Evolutionary conservation across 257 asterid species (phyloP).

Genomic region (Solanum commersonii): DNA sequence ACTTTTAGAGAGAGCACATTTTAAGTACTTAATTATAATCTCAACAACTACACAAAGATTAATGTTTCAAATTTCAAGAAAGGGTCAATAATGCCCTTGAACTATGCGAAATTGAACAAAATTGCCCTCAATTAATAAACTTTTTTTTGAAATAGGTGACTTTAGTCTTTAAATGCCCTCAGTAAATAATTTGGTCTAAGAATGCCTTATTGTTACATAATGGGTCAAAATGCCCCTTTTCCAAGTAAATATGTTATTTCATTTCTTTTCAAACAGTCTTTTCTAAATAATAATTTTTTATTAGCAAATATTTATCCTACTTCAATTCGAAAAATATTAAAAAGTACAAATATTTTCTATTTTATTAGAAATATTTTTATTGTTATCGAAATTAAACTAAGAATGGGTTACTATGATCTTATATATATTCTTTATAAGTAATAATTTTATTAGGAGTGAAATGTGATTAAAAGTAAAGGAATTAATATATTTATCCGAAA

Average conservation of each 20-base stretch:
- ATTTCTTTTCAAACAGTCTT: neutral
- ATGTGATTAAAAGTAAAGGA: too few species aligned
- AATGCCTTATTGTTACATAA: too few species aligned
- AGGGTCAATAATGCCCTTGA: neutral
- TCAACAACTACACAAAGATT: neutral
- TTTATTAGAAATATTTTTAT: neutral
- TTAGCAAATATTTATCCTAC: neutral
- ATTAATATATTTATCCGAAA: too few species aligned
- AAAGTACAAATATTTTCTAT: too few species aligned
- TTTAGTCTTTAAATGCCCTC: too few species aligned
- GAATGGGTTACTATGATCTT: neutral
- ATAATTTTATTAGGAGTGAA: neutral
- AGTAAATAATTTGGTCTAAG: neutral
- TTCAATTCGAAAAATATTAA: neutral
- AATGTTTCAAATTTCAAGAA: neutral
- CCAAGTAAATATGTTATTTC: neutral
- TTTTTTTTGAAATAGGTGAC: too few species aligned
- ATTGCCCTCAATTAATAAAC: neutral
- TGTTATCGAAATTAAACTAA: neutral
- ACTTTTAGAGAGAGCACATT: too few species aligned
- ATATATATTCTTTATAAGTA: too few species aligned
- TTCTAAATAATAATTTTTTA: too few species aligned
- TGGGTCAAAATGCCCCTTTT: neutral
- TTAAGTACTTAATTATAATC: too few species aligned
- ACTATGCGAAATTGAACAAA: neutral